Percentiles rank a stretch among this genome's conserved stretches.
Evolutionary conservation across 2,329 filamentous ascomycete species (phyloP).

Genomic region (Ophiocordyceps camponoti-floridani): DNA sequence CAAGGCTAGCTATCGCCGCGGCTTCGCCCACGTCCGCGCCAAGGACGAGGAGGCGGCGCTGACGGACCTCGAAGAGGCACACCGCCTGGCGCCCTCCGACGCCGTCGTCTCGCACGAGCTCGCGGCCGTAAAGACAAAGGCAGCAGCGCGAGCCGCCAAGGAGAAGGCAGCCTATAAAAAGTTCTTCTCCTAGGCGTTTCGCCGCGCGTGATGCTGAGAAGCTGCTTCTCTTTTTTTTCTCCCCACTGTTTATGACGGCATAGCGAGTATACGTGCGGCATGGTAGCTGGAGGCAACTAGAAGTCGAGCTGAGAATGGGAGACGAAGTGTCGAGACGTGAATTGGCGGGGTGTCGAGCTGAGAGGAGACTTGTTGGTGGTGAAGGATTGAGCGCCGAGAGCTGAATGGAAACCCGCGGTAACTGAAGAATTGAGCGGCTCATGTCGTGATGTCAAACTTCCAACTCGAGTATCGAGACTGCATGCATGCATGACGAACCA

Average conservation of each 20-base stretch:
- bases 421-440: too few species aligned
- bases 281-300: too few species aligned
- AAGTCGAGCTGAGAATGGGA: too few species aligned
- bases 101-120: conserved; percentile 60
- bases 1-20: conserved; percentile 78
- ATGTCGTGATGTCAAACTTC: too few species aligned
- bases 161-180: conserved; percentile 88
- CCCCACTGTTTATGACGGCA: background rate
- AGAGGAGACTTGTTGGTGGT: too few species aligned
- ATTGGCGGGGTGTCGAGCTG: background rate
- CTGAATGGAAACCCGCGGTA: too few species aligned
- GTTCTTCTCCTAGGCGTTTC: conserved; percentile 60
- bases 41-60: conserved; percentile 77
- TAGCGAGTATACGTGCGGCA: background rate
- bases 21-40: conserved; percentile 51
- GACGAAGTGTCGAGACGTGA: background rate
- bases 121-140: conserved; percentile 56
- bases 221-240: background rate
- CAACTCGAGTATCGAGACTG: too few species aligned
- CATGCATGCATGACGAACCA: too few species aligned
- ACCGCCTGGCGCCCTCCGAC: conserved; percentile 58
- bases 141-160: conserved; percentile 58
- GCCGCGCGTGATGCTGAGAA: too few species aligned
- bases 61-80: conserved; percentile 57
- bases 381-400: too few species aligned